These are phyloP conservation scores for Boletus edulis DNA, from an alignment of 768 basidiomycete species.

Conservation along the genomic window DNA sequence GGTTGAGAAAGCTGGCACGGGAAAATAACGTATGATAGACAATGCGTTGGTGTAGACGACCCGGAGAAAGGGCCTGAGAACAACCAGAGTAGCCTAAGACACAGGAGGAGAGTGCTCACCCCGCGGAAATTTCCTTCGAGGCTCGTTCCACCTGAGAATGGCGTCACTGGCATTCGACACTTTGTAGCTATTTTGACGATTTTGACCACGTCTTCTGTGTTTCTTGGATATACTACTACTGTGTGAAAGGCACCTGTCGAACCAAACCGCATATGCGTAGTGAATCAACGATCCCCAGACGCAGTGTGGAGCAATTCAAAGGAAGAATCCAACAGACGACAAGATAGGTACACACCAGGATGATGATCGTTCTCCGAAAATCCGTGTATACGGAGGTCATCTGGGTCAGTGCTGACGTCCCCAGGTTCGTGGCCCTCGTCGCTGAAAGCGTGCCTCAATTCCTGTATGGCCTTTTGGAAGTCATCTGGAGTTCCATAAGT, in stretches of 20 bases:
- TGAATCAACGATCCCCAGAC: not conserved
- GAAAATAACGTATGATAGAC: not conserved
- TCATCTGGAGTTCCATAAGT: conserved; percentile 53
- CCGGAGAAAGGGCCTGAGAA: no score
- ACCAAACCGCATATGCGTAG: not conserved
- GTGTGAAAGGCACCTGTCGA: conserved; percentile 44
- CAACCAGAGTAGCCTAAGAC: no score
- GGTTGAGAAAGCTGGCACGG: not conserved
- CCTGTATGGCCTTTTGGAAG: conserved; percentile 50
- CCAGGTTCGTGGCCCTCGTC: not conserved
- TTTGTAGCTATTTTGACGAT: conserved; percentile 74
- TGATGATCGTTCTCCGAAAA: conserved; percentile 51
- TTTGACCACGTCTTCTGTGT: conserved; percentile 79
- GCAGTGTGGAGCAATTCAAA: not conserved
- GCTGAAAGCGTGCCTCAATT: conserved; percentile 41
- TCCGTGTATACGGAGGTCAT: conserved; percentile 53
- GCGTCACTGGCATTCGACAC: conserved; percentile 72
- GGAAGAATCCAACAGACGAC: not conserved
- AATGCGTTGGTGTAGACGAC: no score
- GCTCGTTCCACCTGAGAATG: conserved; percentile 81
- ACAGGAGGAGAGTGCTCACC: conserved; percentile 36
- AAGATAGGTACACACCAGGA: conserved; percentile 37
- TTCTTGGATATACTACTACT: conserved; percentile 61
- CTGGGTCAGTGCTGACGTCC: conserved; percentile 48
- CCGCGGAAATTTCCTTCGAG: conserved; percentile 75